These are phyloP conservation scores for Aspergillus avenaceus DNA, from an alignment of 495 filamentous ascomycete genomes.

Conservation along the genomic window DNA sequence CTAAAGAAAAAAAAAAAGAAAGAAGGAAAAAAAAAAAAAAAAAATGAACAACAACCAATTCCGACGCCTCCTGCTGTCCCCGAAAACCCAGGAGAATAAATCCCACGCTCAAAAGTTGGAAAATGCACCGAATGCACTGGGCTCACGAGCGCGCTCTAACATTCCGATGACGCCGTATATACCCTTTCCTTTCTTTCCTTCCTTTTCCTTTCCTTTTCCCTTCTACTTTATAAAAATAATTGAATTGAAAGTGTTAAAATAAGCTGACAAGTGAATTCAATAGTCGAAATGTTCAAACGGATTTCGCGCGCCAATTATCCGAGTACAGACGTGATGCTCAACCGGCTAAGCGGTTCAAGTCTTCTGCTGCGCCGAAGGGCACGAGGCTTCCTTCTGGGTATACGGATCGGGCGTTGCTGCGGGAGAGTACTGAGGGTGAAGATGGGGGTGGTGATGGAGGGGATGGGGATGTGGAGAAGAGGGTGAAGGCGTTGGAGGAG, in stretches of 20 bases:
- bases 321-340: slow-evolving; percentile 60
- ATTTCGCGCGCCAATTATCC: slow-evolving; percentile 83
- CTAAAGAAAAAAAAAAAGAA: slow-evolving; percentile 2
- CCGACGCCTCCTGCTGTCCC: slow-evolving; percentile 78
- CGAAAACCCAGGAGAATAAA: slow-evolving; percentile 27
- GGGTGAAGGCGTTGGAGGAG: slow-evolving; percentile 77
- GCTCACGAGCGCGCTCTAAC: slow-evolving; percentile 61
- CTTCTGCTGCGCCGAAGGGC: slow-evolving; percentile 78
- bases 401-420: slow-evolving; percentile 72
- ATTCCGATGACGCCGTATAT: slow-evolving; percentile 85
- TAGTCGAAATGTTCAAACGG: slow-evolving; percentile 66
- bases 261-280: not conserved
- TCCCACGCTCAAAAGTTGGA: no score
- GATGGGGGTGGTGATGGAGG: slow-evolving; percentile 29
- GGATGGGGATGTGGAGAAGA: slow-evolving; percentile 47
- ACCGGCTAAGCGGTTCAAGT: slow-evolving; percentile 66
- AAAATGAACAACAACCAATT: slow-evolving; percentile 97
- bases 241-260: not conserved
- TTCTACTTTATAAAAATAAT: not conserved
- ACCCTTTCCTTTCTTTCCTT: not conserved
- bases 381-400: slow-evolving; percentile 76
- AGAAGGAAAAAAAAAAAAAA: not conserved
- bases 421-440: slow-evolving; percentile 30
- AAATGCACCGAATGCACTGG: no score
- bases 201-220: not conserved